Percentiles rank a stretch among this genome's conserved stretches.
These are phyloP conservation scores for Sugiyamaella sp. DNA, from an alignment of 1,139 yeast genomes.

Conservation along the genomic window DNA sequence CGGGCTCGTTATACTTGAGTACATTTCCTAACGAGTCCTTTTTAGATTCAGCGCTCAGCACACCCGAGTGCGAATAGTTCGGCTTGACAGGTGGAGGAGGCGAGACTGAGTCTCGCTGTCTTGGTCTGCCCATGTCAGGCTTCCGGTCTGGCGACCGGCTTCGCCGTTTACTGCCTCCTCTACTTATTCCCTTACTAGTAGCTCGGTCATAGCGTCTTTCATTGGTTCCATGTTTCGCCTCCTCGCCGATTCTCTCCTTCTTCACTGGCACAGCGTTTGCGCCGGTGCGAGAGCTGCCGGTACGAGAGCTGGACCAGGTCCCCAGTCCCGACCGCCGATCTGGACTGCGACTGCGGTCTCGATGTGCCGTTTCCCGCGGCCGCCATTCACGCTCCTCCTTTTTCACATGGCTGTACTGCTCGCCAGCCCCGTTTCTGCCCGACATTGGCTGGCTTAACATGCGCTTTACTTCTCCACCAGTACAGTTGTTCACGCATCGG, in stretches of 20 bases:
- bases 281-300: not conserved
- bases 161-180: not conserved
- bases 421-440: not conserved
- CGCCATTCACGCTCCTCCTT: not conserved
- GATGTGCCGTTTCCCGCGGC: not conserved
- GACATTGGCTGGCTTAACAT: not conserved
- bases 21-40: constrained; percentile 45
- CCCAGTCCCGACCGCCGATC: not conserved
- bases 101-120: not conserved
- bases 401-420: not conserved
- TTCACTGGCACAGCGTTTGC: not conserved
- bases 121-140: not conserved
- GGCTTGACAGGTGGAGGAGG: constrained; percentile 33
- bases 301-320: too few relatives aligned
- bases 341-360: constrained; percentile 16
- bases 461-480: not conserved
- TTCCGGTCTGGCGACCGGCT: not conserved
- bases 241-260: not conserved
- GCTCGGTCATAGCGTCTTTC: not conserved
- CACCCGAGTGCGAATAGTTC: constrained; percentile 51
- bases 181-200: not conserved
- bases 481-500: not conserved
- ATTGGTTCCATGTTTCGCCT: not conserved
- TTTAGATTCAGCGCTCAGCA: constrained; percentile 51
- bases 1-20: constrained; percentile 51